Evolutionary conservation across 1,139 yeast species (phyloP), one percentile per base, ranked within the genome.

Genomic region (Taphrina wiesneri): DNA sequence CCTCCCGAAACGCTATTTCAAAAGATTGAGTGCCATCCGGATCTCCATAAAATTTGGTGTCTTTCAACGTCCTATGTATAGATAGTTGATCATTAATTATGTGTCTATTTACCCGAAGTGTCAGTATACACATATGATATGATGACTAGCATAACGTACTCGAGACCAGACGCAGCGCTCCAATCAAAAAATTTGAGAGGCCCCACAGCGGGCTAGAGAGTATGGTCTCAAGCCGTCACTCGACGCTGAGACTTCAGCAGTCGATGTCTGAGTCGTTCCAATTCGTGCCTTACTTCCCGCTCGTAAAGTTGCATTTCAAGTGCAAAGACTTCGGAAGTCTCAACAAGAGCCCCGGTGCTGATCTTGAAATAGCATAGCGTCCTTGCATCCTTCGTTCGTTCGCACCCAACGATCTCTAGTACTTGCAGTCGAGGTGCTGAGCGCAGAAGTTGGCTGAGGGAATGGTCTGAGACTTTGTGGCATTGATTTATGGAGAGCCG

Each of bases 401-500:
- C 74, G 68, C 89, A 81, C 67, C 86, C 85, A 67, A 96, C 79
- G 43, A 92, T 80, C 75, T 92, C 98, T 64, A 92, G 80, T 3
- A 92, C 97, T 1, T 86, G 81, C 61, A 92, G 75, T 61, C 80
- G 80, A 3, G 85, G 84, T 67, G 89, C 82, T 71, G 83, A 83
- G 52, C 81, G 81, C 30, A 90, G 77, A 0, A 88, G 81, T 49
- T 82, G 78, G 4, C 95, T 90, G 6, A 91, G 75, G 6, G 92
- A 85, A 64, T 80, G 81, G 74, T 91, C 84, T 21, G 91, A 84
- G 51, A 92, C 75, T 53, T 77, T 75, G 28, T 81, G 80, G 75
- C 98, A 92, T 72, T 87, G 86, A 76, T 92, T 92, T 56, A 92
- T 75, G 13, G 96, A 88, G 45, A 92, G 78, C 65, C 97, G 80